These are phyloP conservation scores for Heritiera fomes DNA, from an alignment of 345 rosid genomes.

Conservation along the genomic window DNA sequence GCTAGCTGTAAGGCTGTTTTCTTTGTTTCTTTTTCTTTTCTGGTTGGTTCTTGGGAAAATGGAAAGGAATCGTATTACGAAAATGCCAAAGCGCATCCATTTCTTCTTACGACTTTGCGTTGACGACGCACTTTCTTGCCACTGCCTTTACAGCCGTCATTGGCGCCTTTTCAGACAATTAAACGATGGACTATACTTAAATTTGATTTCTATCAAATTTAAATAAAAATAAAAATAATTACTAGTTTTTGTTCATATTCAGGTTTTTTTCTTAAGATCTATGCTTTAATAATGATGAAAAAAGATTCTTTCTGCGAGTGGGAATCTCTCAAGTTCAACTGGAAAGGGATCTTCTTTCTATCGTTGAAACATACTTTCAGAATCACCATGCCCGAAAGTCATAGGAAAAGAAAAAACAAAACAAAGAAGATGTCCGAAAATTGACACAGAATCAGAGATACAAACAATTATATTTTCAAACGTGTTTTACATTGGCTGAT, in stretches of 20 bases:
- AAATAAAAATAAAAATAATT: too few species aligned
- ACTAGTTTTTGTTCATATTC: too few species aligned
- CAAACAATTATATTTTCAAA: neutral
- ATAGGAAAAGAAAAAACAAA: neutral
- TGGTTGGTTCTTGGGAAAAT: conserved; percentile 6
- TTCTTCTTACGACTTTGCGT: neutral
- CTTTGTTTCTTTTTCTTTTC: neutral
- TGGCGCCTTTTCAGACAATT: neutral
- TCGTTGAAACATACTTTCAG: neutral
- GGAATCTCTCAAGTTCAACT: neutral
- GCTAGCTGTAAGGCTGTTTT: neutral
- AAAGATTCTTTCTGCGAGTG: neutral
- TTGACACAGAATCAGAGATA: conserved; percentile 10
- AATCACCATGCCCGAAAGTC: neutral
- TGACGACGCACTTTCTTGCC: conserved; percentile 16
- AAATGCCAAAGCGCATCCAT: neutral
- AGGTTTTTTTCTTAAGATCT: too few species aligned
- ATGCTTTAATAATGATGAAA: neutral
- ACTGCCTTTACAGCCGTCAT: neutral
- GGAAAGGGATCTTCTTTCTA: neutral
- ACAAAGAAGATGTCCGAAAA: neutral
- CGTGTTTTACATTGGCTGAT: neutral
- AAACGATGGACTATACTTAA: neutral
- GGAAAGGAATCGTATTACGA: neutral
- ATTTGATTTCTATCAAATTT: neutral